Conservation (phyloP, 2,329 filamentous ascomycete species). For the Endoconidiophora polonica region DNA sequence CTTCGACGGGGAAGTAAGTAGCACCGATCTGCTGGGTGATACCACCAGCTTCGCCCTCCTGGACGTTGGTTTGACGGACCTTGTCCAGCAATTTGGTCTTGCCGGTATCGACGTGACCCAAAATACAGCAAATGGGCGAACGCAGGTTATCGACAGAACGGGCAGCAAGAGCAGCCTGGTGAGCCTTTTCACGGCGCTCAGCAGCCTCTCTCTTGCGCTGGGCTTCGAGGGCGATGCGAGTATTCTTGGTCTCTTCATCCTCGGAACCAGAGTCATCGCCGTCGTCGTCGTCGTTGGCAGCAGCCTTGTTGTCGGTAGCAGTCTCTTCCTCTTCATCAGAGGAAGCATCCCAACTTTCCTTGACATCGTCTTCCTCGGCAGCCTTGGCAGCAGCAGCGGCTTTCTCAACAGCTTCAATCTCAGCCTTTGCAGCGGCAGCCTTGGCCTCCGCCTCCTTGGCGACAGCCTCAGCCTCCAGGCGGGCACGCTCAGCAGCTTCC, state of each 20-base stretch:
- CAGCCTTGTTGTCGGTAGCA: constrained; percentile 23
- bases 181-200: constrained; percentile 72
- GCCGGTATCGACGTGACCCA: constrained; percentile 98
- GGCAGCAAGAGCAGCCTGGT: constrained; percentile 80
- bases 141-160: constrained; percentile 87
- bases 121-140: constrained; percentile 98
- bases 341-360: constrained; percentile 90
- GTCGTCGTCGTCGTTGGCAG: constrained; percentile 17
- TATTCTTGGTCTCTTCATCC: constrained; percentile 59
- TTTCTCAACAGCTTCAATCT: constrained; percentile 36
- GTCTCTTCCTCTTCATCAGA: constrained; percentile 49
- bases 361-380: constrained; percentile 63
- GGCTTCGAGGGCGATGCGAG: constrained; percentile 53
- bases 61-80: constrained; percentile 94
- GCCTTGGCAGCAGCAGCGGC: constrained; percentile 37
- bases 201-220: constrained; percentile 77
- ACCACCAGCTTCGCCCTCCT: constrained; percentile 97
- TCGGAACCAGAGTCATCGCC: constrained; percentile 34
- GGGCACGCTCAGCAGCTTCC: constrained; percentile 60
- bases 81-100: constrained; percentile 99
- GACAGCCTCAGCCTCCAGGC: constrained; percentile 48
- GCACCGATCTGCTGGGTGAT: constrained; percentile 99
- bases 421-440: constrained; percentile 39
- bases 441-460: constrained; percentile 46
- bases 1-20: constrained; percentile 94